These are phyloP conservation scores for Penicillium manginii DNA, from an alignment of 495 filamentous ascomycete genomes.

Conservation along the genomic window DNA sequence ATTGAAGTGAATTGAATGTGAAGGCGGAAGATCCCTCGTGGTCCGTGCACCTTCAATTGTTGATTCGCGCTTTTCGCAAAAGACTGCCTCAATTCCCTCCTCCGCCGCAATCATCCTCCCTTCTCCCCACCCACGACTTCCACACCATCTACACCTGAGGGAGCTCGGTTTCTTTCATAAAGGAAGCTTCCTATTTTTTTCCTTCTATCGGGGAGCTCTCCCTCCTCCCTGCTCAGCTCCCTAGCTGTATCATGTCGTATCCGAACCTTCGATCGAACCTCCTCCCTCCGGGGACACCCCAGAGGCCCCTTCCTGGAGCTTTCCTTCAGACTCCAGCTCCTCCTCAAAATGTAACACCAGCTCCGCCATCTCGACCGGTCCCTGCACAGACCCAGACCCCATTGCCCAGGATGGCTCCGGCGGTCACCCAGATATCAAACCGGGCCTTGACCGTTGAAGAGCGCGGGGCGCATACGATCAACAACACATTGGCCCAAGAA, in stretches of 20 bases:
- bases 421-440: constrained; percentile 37
- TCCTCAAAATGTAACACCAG: constrained; percentile 7
- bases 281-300: constrained; percentile 55
- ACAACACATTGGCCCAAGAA: constrained; percentile 73
- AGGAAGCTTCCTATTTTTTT: constrained; percentile 27
- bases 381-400: constrained; percentile 25
- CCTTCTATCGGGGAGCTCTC: constrained; percentile 30
- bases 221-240: constrained; percentile 20
- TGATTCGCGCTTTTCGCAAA: constrained; percentile 35
- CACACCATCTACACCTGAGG: background rate
- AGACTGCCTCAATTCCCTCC: constrained; percentile 19
- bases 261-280: constrained; percentile 49
- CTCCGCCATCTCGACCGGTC: constrained; percentile 19
- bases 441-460: constrained; percentile 65
- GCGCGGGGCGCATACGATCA: constrained; percentile 83
- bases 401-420: constrained; percentile 43
- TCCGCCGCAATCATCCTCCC: constrained; percentile 7
- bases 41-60: constrained; percentile 33
- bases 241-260: constrained; percentile 59
- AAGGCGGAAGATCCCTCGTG: constrained; percentile 32
- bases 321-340: constrained; percentile 72
- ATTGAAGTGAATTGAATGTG: background rate
- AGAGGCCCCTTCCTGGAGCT: constrained; percentile 70
- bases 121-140: constrained; percentile 14
- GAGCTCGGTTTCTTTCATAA: background rate